phyloP scores from a whole-genome alignment of 371 early-diverging fungal species.

The Zychaea mexicana region DNA sequence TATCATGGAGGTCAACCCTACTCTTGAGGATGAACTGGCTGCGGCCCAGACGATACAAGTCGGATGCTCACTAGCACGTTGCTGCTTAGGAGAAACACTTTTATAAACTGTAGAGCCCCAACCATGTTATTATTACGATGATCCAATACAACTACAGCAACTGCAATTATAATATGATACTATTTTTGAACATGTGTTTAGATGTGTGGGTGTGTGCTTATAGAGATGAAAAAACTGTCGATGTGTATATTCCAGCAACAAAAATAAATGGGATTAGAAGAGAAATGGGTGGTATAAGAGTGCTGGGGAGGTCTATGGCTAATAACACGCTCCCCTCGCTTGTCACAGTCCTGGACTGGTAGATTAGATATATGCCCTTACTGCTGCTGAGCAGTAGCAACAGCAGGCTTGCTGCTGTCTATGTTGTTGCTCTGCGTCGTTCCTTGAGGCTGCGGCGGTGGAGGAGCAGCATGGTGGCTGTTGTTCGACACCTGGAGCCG shows the following conservation, averaged over 20 bases:
- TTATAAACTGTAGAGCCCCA: too few relatives aligned
- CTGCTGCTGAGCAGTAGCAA: neutral
- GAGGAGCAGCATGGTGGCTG: neutral
- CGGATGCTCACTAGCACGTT: constrained; percentile 84
- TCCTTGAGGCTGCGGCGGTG: constrained; percentile 5
- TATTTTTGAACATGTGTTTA: too few relatives aligned
- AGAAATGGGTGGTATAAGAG: neutral
- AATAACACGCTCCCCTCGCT: too few relatives aligned
- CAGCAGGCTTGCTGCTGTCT: neutral
- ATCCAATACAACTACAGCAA: too few relatives aligned
- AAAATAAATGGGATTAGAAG: neutral
- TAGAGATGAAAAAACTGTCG: too few relatives aligned
- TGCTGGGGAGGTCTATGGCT: too few relatives aligned
- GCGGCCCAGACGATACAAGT: constrained; percentile 86
- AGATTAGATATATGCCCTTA: neutral
- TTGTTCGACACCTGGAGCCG: neutral
- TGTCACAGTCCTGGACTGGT: too few relatives aligned
- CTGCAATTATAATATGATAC: too few relatives aligned
- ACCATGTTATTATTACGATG: too few relatives aligned
- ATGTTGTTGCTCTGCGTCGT: neutral
- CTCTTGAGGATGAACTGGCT: constrained; percentile 71
- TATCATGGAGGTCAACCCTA: constrained; percentile 94
- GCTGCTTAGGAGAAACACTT: constrained; percentile 80
- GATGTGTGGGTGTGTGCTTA: too few relatives aligned
- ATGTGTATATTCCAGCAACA: too few relatives aligned